These are phyloP conservation scores for Protostelium mycophagum DNA, from an alignment of 78 protist genomes.

Conservation along the genomic window DNA sequence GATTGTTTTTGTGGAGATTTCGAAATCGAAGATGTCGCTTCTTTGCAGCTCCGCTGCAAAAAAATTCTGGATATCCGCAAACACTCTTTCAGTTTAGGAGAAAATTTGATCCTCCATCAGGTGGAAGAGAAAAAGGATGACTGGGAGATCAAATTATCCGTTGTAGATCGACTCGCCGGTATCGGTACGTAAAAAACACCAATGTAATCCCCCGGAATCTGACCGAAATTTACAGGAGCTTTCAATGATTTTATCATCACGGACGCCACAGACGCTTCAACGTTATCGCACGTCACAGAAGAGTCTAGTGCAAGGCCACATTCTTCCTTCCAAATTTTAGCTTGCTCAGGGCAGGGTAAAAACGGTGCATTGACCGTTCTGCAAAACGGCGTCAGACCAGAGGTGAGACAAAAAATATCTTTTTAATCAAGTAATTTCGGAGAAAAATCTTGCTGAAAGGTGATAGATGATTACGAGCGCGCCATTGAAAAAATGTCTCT, in stretches of 20 bases:
- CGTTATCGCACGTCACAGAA: neutral
- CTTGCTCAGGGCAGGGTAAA: conserved; percentile 58
- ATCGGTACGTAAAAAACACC: neutral
- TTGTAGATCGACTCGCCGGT: neutral
- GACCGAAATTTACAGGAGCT: conserved; percentile 16
- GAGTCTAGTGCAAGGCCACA: neutral
- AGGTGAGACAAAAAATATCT: neutral
- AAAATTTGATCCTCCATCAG: too few species aligned
- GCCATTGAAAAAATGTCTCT: neutral
- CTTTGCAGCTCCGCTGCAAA: too few species aligned
- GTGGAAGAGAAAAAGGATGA: neutral
- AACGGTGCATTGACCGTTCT: conserved; percentile 39
- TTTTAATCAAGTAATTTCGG: too few species aligned
- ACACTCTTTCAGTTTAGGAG: too few species aligned
- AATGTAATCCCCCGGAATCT: too few species aligned
- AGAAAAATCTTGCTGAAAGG: neutral
- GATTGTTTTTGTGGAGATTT: too few species aligned
- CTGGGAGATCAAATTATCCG: neutral
- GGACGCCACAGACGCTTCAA: neutral
- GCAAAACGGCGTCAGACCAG: conserved; percentile 40
- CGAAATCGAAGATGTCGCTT: too few species aligned
- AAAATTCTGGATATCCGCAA: too few species aligned
- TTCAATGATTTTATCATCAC: conserved; percentile 37
- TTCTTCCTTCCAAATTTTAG: conserved; percentile 16
- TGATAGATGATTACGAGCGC: neutral